Conservation (phyloP, 352 stramenopile genomes). For the Pythium aristosporum region DNA sequence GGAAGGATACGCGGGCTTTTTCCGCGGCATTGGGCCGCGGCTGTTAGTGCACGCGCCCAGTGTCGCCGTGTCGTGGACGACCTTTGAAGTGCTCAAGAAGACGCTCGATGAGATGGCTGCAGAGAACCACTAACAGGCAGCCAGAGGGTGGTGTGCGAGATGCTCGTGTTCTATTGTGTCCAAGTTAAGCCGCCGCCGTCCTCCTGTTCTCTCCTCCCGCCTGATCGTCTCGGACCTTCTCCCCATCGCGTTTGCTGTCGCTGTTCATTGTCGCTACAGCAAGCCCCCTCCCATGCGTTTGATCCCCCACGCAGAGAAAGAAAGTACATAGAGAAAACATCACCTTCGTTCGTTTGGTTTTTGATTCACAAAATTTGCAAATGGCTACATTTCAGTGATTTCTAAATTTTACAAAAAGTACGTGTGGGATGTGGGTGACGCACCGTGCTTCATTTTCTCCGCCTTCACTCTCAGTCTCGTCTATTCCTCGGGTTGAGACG, state of each 20-base stretch:
- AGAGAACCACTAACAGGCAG: slow-evolving; percentile 14
- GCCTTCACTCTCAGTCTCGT: background rate
- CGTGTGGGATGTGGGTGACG: too few species aligned
- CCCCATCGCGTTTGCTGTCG: background rate
- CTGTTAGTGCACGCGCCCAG: slow-evolving; percentile 95
- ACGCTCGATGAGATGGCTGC: slow-evolving; percentile 55
- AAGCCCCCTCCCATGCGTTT: background rate
- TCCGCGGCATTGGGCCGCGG: slow-evolving; percentile 92
- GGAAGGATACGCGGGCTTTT: slow-evolving; percentile 94
- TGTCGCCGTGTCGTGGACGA: slow-evolving; percentile 99
- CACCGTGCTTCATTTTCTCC: background rate
- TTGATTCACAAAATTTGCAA: too few species aligned
- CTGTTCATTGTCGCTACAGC: background rate
- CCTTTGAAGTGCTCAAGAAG: slow-evolving; percentile 97
- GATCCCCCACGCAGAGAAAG: background rate
- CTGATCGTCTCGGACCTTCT: too few species aligned
- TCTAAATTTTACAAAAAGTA: too few species aligned
- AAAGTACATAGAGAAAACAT: slow-evolving; percentile 17
- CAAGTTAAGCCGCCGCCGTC: slow-evolving; percentile 1
- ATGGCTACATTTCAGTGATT: too few species aligned
- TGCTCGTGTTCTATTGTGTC: background rate
- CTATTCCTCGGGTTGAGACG: background rate
- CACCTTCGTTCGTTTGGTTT: background rate
- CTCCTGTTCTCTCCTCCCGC: too few species aligned
- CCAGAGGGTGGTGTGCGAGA: too few species aligned